These are phyloP conservation scores for Bacidia rubella DNA, from an alignment of 495 filamentous ascomycete genomes.

Conservation along the genomic window DNA sequence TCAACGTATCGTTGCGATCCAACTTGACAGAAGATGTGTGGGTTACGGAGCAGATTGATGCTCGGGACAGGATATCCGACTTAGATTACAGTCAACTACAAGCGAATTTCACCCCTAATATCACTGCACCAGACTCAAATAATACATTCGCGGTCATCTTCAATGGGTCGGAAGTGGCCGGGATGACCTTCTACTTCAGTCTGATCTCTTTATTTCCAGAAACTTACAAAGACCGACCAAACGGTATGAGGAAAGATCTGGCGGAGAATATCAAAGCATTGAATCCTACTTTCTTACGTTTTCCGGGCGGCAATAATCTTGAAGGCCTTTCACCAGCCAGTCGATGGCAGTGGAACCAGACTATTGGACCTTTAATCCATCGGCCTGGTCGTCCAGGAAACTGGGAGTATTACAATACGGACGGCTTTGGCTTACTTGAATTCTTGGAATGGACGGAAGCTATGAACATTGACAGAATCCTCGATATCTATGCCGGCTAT, in stretches of 20 bases:
- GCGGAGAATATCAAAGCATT: conserved; percentile 41
- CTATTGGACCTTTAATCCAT: conserved; percentile 48
- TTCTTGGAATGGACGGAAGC: conserved; percentile 57
- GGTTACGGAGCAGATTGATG: not conserved
- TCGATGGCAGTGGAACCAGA: conserved; percentile 57
- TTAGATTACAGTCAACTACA: conserved; percentile 14
- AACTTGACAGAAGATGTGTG: conserved; percentile 19
- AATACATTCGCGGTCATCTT: conserved; percentile 54
- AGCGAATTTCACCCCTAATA: conserved; percentile 16
- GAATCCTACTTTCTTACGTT: too few species aligned
- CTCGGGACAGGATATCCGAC: conserved; percentile 10
- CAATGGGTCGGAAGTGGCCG: conserved; percentile 32
- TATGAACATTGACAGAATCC: conserved; percentile 41
- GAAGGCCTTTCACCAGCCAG: too few species aligned
- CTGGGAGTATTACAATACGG: conserved; percentile 49
- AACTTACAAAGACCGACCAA: conserved; percentile 47
- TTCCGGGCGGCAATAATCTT: too few species aligned
- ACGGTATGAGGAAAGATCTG: conserved; percentile 49
- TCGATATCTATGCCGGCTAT: conserved; percentile 49
- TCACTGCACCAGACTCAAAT: conserved; percentile 42
- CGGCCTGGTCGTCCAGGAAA: conserved; percentile 46
- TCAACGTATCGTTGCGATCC: too few species aligned
- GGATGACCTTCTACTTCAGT: conserved; percentile 44
- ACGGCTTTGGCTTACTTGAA: conserved; percentile 49
- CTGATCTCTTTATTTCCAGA: conserved; percentile 55